Evolutionary conservation across 2,329 filamentous ascomycete species (phyloP), one percentile per base, ranked within the genome.

Genomic region (Aspergillus chevalieri): DNA sequence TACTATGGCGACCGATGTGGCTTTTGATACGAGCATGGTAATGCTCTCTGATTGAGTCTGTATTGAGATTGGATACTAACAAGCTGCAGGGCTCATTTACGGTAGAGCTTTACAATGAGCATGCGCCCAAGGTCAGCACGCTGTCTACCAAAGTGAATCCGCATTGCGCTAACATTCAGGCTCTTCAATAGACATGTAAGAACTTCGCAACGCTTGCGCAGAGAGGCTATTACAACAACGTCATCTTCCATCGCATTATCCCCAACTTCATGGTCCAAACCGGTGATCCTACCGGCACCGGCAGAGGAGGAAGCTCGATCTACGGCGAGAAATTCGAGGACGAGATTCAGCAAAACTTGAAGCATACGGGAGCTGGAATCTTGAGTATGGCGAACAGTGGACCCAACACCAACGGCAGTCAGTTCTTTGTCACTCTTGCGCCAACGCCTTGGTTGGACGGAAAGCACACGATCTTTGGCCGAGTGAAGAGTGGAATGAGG

Each of bases 401-500:
- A 0, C 88, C 89, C 7, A 83, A 97, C 69, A 95, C 92, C 33
- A 97, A 97, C 69, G 92, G 92, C 19, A 89, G 83, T 51, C 93
- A 97, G 72, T 98, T 97, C 72, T 97, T 97, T 67, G 84, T 98
- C 58, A 97, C 93, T 0, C 78, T 97, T 30, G 92, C 90, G 6
- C 92, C 92, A 4, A 92, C 93, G 14, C 93, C 93, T 0, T 97
- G 92, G 92, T 73, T 98, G 52, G 93, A 98, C 71, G 90, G 91
- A 19, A 96, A 95, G 71, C 92, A 98, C 69, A 95, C 91, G 9
- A 94, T 98, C 58, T 98, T 98, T 66, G 93, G 93, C 1, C 77
- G 92, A 47, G 90, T 98, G 36, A 91, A 87, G 74, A 81, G 73
- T 48, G 93, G 93, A 0, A 82, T 97, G 79, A 77, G 80, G 49